Base-by-base conservation (phyloP, 164 flowering plant species). In the Stephania japonica region DNA sequence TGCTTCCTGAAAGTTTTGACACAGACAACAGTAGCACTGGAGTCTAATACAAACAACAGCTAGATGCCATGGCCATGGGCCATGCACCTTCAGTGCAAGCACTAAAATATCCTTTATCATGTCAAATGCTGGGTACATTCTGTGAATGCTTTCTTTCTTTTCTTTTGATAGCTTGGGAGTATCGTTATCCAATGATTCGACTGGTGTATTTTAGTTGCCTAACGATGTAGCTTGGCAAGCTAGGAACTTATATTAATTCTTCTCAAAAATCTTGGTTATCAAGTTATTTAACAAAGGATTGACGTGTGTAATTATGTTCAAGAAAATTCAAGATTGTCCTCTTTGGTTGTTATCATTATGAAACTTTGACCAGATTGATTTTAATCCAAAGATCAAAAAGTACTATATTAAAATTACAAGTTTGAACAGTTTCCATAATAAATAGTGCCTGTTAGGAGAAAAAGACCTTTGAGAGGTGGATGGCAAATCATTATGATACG, bases 11-110 rank as follows among this genome's bases (percentile, higher is more conserved):
- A 67, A 67, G n/a, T 13, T 18, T 38, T 19, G 10, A 41, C 47
- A 67, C 9, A n/a, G 69, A 67, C 69, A 67, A 67, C 69, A 32
- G 69, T 38, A 67, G 69, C 69, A 10, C 69, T 27, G 7, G n/a
- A 7, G 18, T 67, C 44, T 67, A 67, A 67, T n/a, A 67, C 24
- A 19, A 27, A 67, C 23, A 38, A 67, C 47, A 25, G 47, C 44
- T 67, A 27, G 47, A 67, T 67, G 69, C 43, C 69, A 67, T 67
- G 47, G n/a, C 38, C 42, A 27, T 38, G 9, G 47, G 42, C 44
- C 47, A 47, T 32, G 68, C 42, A 42, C 3, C 42, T 16, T 67
- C 69, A 38, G n/a, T 67, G 42, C 21, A 67, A 38, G 32, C 19
- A 67, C 69, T 67, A 67, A 65, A 65, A 32, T 32, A 65, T 65